phyloP scores from a whole-genome alignment of 2,329 filamentous ascomycete species.

The Alternaria sp. region DNA sequence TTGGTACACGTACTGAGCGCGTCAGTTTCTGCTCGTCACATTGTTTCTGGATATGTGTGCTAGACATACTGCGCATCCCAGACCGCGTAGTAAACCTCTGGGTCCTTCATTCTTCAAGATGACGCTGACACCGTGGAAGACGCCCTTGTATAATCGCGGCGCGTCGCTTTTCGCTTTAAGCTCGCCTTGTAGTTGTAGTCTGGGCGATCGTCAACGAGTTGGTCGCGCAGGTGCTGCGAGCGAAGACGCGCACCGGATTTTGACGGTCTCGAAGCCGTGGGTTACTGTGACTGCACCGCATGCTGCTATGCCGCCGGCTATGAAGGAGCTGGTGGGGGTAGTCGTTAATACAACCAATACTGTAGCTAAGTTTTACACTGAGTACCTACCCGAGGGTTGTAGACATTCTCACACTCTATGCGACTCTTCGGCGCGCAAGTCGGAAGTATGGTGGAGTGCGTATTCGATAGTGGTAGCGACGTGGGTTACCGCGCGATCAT shows the following conservation, averaged over 20 bases:
- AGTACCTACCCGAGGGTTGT: slow-evolving; percentile 55
- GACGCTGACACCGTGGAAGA: slow-evolving; percentile 87
- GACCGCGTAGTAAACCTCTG: slow-evolving; percentile 82
- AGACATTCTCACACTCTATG: slow-evolving; percentile 47
- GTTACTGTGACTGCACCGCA: slow-evolving; percentile 97
- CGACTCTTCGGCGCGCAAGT: background rate
- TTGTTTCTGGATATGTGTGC: background rate
- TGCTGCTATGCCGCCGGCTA: slow-evolving; percentile 94
- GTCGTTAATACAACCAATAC: background rate
- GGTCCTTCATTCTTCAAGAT: slow-evolving; percentile 91
- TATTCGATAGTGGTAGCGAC: background rate
- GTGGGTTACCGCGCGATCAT: slow-evolving; percentile 8
- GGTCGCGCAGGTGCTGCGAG: background rate
- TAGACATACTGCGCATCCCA: slow-evolving; percentile 75
- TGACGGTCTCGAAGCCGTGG: slow-evolving; percentile 98
- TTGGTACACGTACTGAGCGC: slow-evolving; percentile 82
- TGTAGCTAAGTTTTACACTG: background rate
- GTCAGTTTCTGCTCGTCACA: slow-evolving; percentile 13
- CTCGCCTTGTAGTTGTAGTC: slow-evolving; percentile 95
- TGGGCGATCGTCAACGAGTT: slow-evolving; percentile 48
- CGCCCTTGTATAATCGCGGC: slow-evolving; percentile 86
- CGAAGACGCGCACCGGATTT: slow-evolving; percentile 76
- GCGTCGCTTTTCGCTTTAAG: slow-evolving; percentile 85
- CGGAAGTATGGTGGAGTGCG: background rate
- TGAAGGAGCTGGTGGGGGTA: slow-evolving; percentile 71